Conservation (phyloP, 305 asterid genomes). For the Lippia alba region DNA sequence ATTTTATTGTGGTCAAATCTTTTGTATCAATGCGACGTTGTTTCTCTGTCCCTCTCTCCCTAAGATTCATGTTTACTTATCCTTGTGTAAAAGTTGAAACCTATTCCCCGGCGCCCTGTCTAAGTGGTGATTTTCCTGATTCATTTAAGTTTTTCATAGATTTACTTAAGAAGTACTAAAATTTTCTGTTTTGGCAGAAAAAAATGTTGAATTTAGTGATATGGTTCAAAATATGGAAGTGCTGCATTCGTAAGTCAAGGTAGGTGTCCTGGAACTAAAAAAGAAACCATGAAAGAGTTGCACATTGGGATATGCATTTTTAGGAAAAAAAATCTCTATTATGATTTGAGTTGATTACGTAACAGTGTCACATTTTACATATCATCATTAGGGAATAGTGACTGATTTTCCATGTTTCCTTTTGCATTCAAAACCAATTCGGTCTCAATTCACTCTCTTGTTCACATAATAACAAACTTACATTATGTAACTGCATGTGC, state of each 20-base stretch:
- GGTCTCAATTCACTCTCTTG: not conserved
- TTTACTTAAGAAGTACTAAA: not conserved
- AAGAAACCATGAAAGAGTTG: not conserved
- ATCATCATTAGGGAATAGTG: not conserved
- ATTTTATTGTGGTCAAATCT: not conserved
- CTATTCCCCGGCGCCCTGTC: not conserved
- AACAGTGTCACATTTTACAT: not conserved
- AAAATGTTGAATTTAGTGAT: slow-evolving; percentile 21
- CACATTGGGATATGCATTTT: not conserved
- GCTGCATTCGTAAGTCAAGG: slow-evolving; percentile 26
- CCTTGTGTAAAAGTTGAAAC: not conserved
- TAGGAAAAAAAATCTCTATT: not conserved
- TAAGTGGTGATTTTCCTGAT: not conserved
- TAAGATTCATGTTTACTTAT: not conserved
- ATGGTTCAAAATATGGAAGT: slow-evolving; percentile 26
- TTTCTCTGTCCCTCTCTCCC: slow-evolving; percentile 1
- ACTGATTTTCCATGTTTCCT: not conserved
- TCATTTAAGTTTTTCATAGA: slow-evolving; percentile 1
- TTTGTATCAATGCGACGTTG: not conserved
- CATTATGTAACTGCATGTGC: not conserved
- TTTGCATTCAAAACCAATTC: too few relatives aligned
- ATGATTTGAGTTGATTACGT: not conserved
- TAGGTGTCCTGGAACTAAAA: slow-evolving; percentile 21
- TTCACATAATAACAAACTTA: not conserved
- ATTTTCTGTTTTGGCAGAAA: slow-evolving; percentile 34